Conservation (phyloP, 176 grass and related monocot species). For the Metroxylon sagu region DNA sequence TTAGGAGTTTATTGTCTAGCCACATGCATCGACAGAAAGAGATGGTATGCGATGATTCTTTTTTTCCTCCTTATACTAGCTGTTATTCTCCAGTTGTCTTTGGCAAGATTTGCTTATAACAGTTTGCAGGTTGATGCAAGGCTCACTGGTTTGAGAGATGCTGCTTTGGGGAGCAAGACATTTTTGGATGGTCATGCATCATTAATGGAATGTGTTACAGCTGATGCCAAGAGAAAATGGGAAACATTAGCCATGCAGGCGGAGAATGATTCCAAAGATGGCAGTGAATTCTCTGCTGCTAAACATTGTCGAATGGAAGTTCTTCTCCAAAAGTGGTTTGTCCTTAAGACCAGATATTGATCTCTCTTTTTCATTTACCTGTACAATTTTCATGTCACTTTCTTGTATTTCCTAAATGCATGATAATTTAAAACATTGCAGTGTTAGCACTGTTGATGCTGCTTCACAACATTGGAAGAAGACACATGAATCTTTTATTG, state of each 20-base stretch:
- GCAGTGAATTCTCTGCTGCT: constrained; percentile 58
- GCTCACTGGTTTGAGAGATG: constrained; percentile 46
- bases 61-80: background rate
- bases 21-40: constrained; percentile 75
- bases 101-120: no score
- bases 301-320: constrained; percentile 91
- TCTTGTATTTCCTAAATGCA: no score
- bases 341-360: background rate
- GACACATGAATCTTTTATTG: constrained; percentile 49
- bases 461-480: constrained; percentile 71
- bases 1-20: constrained; percentile 64
- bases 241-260: constrained; percentile 62
- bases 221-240: constrained; percentile 95
- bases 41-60: constrained; percentile 30
- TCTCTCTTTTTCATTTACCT: background rate
- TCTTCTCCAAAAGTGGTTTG: constrained; percentile 66
- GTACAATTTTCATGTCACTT: no score
- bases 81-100: no score
- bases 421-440: constrained; percentile 12
- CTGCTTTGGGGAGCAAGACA: constrained; percentile 52
- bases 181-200: constrained; percentile 65
- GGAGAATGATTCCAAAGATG: constrained; percentile 54
- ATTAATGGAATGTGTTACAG: constrained; percentile 48
- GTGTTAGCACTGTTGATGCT: constrained; percentile 46
- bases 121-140: constrained; percentile 58